Base-by-base conservation (phyloP, 768 basidiomycete genomes). In the Pisolithus albus region DNA sequence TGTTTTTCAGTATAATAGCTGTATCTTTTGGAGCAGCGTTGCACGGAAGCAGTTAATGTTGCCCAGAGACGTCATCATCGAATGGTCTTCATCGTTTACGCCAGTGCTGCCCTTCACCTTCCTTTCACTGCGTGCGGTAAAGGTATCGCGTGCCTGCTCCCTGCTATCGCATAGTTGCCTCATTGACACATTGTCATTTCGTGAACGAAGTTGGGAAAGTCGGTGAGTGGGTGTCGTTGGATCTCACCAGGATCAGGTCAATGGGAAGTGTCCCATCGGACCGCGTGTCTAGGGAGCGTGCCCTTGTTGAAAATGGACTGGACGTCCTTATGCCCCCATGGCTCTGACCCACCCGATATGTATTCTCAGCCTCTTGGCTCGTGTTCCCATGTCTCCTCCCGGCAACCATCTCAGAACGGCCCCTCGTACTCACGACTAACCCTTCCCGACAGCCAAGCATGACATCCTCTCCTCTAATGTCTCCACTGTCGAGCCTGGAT, bases 401-500 rank as follows among this genome's bases (percentile, higher is more conserved):
- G 50, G 50, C 50, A 61, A 61, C 47, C 65, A 61, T 60, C 72
- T 78, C 61, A 72, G 71, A 70, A 56, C 73, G 65, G 56, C 52
- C 43, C 64, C 64, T 7, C 59, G 62, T 59, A 60, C 70, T 69
- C 70, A 78, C 61, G 4, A 53, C 73, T 60, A 61, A 60, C 52
- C 55, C 61, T 52, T 54, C 54, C 52, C 52, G 54, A 42, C 76
- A 78, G 74, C 66, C 68, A 50, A 76, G 63, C 46, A 47, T 23
- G 57, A 63, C 70, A 48, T 74, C 70, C 57, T 79, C 80, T 18
- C 72, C 79, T 38, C 70, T 69, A n/a, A 52, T 67, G 38, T 77
- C 79, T n/a, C 80, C 78, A 19, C 70, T 69, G 52, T 60, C 66
- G 24, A 52, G 52, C 43, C 64, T 56, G 51, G 79, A 80, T 54